Conservation (phyloP, 495 filamentous ascomycete species). For the Hyaloscypha finlandica region DNA sequence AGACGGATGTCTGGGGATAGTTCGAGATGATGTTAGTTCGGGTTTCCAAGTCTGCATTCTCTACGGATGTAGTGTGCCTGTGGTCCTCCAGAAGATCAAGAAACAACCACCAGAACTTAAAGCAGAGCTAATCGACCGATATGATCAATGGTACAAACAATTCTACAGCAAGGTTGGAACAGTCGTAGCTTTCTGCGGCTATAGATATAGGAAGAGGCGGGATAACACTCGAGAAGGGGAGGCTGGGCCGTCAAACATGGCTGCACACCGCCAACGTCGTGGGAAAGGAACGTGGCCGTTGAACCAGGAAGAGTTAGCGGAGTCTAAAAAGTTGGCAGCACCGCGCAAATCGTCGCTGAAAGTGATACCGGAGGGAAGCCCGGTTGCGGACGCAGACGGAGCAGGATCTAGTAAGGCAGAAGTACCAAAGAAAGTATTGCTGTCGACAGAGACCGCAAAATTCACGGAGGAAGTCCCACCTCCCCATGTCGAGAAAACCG, state of each 20-base stretch:
- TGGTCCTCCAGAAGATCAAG: slow-evolving; percentile 34
- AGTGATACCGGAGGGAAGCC: neutral
- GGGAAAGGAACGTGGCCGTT: too few species aligned
- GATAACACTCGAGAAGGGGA: too few species aligned
- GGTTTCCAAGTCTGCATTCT: slow-evolving; percentile 43
- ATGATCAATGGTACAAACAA: neutral
- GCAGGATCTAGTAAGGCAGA: neutral
- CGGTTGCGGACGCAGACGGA: too few species aligned
- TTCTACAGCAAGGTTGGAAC: neutral
- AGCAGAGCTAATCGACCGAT: neutral
- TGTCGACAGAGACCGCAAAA: neutral
- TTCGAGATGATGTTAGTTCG: slow-evolving; percentile 15
- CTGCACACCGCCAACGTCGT: too few species aligned
- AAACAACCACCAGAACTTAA: slow-evolving; percentile 16
- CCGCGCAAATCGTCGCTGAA: too few species aligned
- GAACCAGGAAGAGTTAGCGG: too few species aligned
- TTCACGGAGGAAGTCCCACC: neutral
- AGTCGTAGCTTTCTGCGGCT: neutral
- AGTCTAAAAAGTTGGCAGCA: too few species aligned
- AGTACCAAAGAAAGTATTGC: neutral
- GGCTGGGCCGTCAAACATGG: too few species aligned
- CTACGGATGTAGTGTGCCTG: slow-evolving; percentile 45
- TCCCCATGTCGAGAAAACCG: neutral
- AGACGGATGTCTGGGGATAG: slow-evolving; percentile 29
- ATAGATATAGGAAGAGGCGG: neutral